Evolutionary conservation across 2,329 filamentous ascomycete species (phyloP).

Genomic region (Fusarium nurragi): DNA sequence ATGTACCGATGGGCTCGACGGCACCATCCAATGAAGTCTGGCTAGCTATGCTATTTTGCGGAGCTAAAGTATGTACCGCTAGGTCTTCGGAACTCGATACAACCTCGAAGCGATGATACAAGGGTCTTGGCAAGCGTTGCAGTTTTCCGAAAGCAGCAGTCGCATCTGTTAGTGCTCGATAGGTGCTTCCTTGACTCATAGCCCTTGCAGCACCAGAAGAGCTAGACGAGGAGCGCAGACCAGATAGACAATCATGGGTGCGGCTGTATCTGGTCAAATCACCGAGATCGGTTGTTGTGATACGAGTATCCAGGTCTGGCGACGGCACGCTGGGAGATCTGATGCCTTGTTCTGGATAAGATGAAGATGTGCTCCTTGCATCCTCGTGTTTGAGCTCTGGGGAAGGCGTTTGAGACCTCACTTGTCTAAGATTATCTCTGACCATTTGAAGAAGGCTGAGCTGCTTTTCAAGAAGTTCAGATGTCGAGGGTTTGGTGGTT

Average conservation of each 20-base stretch:
- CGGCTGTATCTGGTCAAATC: constrained; percentile 46
- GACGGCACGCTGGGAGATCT: constrained; percentile 41
- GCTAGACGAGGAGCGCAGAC: constrained; percentile 44
- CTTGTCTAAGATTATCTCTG: constrained; percentile 18
- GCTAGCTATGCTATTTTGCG: constrained; percentile 6
- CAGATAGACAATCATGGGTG: constrained; percentile 45
- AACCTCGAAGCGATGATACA: constrained; percentile 43
- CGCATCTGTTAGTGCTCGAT: constrained; percentile 41
- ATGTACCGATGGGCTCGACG: background rate
- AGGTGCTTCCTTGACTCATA: constrained; percentile 24
- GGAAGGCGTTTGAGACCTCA: constrained; percentile 22
- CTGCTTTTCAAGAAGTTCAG: constrained; percentile 34
- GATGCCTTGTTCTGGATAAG: constrained; percentile 43
- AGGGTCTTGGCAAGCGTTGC: constrained; percentile 35
- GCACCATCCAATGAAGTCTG: background rate
- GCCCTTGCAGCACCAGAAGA: constrained; percentile 23
- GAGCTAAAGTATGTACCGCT: constrained; percentile 18
- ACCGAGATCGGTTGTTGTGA: constrained; percentile 43
- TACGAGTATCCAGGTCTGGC: constrained; percentile 36
- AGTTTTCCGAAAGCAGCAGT: constrained; percentile 40
- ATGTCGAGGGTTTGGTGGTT: background rate
- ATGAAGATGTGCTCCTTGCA: constrained; percentile 47
- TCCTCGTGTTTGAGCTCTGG: constrained; percentile 6
- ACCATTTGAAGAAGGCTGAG: constrained; percentile 28
- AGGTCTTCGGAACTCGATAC: constrained; percentile 43